These are phyloP conservation scores for Peronospora tabacina DNA, from an alignment of 352 stramenopile genomes.

Conservation along the genomic window DNA sequence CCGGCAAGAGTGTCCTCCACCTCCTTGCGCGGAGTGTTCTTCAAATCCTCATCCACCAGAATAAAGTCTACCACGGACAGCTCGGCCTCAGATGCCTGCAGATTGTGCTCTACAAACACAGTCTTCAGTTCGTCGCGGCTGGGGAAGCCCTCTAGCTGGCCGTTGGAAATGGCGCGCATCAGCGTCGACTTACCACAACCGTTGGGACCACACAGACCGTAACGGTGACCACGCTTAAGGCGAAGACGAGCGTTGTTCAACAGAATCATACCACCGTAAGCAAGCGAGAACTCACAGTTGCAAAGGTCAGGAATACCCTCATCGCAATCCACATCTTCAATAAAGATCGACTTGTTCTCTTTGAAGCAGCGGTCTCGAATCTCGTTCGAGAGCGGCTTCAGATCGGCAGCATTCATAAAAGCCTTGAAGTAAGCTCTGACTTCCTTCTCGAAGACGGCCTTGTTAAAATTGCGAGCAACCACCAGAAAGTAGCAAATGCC, in stretches of 20 bases:
- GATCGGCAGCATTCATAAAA: slow-evolving; percentile 56
- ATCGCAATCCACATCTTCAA: slow-evolving; percentile 95
- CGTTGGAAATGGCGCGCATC: slow-evolving; percentile 93
- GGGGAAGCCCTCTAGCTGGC: slow-evolving; percentile 95
- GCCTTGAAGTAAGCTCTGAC: slow-evolving; percentile 85
- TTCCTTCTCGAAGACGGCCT: slow-evolving; percentile 91
- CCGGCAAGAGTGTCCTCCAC: slow-evolving; percentile 87
- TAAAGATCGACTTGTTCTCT: slow-evolving; percentile 87
- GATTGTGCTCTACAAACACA: slow-evolving; percentile 96
- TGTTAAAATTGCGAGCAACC: slow-evolving; percentile 90
- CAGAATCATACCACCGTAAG: slow-evolving; percentile 90
- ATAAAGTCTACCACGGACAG: slow-evolving; percentile 82
- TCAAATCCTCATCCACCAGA: slow-evolving; percentile 83
- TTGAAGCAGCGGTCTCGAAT: slow-evolving; percentile 85
- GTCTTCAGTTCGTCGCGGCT: slow-evolving; percentile 91
- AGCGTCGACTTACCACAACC: slow-evolving; percentile 94
- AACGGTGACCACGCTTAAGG: slow-evolving; percentile 87
- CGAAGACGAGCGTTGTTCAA: slow-evolving; percentile 88
- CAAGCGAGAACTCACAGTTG: slow-evolving; percentile 98
- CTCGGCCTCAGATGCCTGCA: slow-evolving; percentile 87
- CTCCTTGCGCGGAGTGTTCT: slow-evolving; percentile 85
- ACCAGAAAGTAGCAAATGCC: slow-evolving; percentile 82
- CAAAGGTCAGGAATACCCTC: slow-evolving; percentile 96
- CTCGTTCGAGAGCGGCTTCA: slow-evolving; percentile 56
- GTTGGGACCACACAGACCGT: slow-evolving; percentile 92